phyloP scores from a whole-genome alignment of 2,329 filamentous ascomycete species.

The Sclerotinia minor region DNA sequence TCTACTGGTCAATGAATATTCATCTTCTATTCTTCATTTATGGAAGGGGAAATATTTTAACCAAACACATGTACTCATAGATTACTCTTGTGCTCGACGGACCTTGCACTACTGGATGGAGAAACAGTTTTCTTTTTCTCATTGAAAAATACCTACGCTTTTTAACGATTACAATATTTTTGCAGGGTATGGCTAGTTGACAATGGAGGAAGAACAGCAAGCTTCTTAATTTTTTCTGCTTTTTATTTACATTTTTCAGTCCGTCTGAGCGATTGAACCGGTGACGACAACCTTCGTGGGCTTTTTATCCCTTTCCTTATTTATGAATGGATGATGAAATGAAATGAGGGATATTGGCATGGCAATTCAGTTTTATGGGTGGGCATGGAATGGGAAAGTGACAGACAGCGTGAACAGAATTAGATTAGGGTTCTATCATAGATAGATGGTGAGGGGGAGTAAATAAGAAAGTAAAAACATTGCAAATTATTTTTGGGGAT shows the following conservation, averaged over 20 bases:
- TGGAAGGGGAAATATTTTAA: slow-evolving; percentile 30
- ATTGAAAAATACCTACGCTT: slow-evolving; percentile 1
- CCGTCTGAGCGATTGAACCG: background rate
- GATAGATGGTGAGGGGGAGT: slow-evolving; percentile 12
- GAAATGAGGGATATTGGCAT: slow-evolving; percentile 18
- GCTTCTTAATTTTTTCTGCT: slow-evolving; percentile 11
- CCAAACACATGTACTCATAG: slow-evolving; percentile 38
- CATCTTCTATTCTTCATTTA: slow-evolving; percentile 30
- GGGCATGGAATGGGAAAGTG: slow-evolving; percentile 18
- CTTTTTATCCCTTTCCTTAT: background rate
- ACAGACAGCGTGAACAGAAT: slow-evolving; percentile 21
- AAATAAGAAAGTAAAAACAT: slow-evolving; percentile 27
- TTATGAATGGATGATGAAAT: slow-evolving; percentile 16
- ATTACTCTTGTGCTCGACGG: slow-evolving; percentile 31
- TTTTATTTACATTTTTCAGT: slow-evolving; percentile 16
- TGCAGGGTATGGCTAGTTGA: slow-evolving; percentile 24
- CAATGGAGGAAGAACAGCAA: slow-evolving; percentile 8
- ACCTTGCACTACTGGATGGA: slow-evolving; percentile 20
- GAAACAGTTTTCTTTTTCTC: slow-evolving; percentile 12
- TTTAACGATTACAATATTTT: slow-evolving; percentile 9
- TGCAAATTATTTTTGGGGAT: slow-evolving; percentile 16
- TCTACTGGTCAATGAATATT: slow-evolving; percentile 30
- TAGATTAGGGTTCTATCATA: slow-evolving; percentile 23
- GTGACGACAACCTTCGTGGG: slow-evolving; percentile 4
- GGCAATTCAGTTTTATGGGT: slow-evolving; percentile 14